Base-by-base conservation (phyloP, 1,284 basidiomycete species). In the Cutaneotrichosporon arboriforme region DNA sequence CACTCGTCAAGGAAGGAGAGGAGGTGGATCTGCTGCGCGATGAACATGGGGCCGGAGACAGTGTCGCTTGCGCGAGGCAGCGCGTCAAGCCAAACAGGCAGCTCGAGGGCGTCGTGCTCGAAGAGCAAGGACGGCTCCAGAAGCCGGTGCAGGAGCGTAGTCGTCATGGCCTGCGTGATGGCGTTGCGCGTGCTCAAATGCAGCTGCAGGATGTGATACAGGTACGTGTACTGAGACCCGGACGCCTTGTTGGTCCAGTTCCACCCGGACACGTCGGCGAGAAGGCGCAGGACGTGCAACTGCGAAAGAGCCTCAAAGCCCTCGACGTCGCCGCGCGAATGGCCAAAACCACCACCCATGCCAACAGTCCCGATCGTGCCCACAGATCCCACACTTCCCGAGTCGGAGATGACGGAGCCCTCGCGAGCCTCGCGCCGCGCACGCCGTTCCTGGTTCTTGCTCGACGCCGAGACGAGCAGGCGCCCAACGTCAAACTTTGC, bases 401-500 rank as follows among this genome's bases (percentile, higher is more conserved):
- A 61, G 51, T 73, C 72, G 45, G 62, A 62, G 21, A 71, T 55
- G 8, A 74, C 72, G 57, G 68, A 72, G 8, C 73, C 74, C 46
- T 68, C 68, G 26, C 68, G 63, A 4, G 67, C 68, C 44, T 73
- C 69, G 20, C 68, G 59, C 15, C 63, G 61, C 22, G 68, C 67
- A 49, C 67, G 54, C 54, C 69, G 60, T 57, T 75, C 74, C 20
- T 66, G 68, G 23, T 68, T 70, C 15, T 68, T 67, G 18, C 64
- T 74, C 26, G 78, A 74, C 43, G 81, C 78, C 48, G 78, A 82
- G 46, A 80, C 77, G 18, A 93, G 74, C 26, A 92, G 71, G 66
- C 90, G 90, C 13, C 89, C 89, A 17, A 86, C 82, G 69, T 97
- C 92, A 66, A 93, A 93, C 43, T 84, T 80, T 8, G 83, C 83